Evolutionary conservation across 768 basidiomycete genomes (phyloP).

Genomic region (Russula abietina): DNA sequence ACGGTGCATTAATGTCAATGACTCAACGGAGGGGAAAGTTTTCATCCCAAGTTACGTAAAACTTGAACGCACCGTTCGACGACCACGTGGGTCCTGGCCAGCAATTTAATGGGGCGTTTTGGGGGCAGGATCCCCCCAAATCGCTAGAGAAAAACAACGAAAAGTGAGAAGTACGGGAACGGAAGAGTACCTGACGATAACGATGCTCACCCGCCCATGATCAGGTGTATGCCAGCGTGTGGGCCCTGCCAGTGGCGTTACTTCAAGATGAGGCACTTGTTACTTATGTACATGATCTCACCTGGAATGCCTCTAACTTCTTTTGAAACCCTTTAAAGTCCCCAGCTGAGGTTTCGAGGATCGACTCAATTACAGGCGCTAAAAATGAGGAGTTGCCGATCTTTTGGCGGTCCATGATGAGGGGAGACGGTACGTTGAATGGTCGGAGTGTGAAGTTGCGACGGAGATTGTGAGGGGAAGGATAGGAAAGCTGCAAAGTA

Average conservation of each 20-base stretch:
- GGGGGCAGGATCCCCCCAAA: constrained; percentile 30
- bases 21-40: no score
- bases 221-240: constrained; percentile 32
- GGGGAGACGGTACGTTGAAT: no score
- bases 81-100: constrained; percentile 30
- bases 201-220: constrained; percentile 30
- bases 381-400: no score
- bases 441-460: no score
- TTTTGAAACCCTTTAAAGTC: no score
- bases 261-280: not conserved
- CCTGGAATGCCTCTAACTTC: constrained; percentile 32
- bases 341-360: no score
- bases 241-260: constrained; percentile 31
- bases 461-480: no score
- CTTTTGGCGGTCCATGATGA: no score
- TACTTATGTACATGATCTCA: not conserved
- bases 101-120: constrained; percentile 28
- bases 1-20: not conserved
- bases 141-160: constrained; percentile 28
- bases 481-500: no score
- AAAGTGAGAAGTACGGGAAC: not conserved
- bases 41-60: not conserved
- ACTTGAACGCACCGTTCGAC: constrained; percentile 29
- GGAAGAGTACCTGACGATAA: not conserved
- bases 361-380: no score